Evolutionary conservation across 495 filamentous ascomycete genomes (phyloP).

Genomic region (Talaromyces proteolyticus): DNA sequence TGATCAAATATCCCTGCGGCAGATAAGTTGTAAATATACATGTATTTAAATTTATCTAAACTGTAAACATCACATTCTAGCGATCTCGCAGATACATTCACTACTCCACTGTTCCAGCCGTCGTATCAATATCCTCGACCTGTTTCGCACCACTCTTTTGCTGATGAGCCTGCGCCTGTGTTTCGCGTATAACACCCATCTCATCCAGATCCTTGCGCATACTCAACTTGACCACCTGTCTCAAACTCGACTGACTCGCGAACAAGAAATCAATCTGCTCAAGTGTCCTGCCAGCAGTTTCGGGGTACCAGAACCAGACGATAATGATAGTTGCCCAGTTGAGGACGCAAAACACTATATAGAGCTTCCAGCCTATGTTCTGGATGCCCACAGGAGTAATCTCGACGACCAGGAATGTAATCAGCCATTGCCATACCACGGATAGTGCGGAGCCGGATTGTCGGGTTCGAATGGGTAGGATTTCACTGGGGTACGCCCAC

Average conservation of each 20-base stretch:
- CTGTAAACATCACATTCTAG: too few species aligned
- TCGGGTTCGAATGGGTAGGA: constrained; percentile 60
- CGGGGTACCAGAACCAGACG: constrained; percentile 35
- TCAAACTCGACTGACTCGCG: constrained; percentile 6
- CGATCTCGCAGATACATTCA: too few species aligned
- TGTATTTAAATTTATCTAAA: too few species aligned
- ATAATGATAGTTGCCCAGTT: constrained; percentile 17
- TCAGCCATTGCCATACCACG: constrained; percentile 24
- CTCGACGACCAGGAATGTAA: constrained; percentile 25
- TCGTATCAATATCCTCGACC: not conserved
- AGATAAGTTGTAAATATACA: too few species aligned
- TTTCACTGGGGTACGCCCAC: constrained; percentile 65
- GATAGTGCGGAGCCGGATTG: constrained; percentile 45
- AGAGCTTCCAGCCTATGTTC: constrained; percentile 10
- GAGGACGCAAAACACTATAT: constrained; percentile 8
- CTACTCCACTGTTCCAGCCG: not conserved
- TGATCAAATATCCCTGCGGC: too few species aligned
- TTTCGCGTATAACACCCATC: constrained; percentile 4
- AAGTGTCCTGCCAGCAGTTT: constrained; percentile 33
- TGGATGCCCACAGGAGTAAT: constrained; percentile 21
- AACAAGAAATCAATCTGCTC: constrained; percentile 40
- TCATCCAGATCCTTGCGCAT: constrained; percentile 4
- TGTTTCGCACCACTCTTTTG: constrained; percentile 2
- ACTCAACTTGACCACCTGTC: constrained; percentile 5
- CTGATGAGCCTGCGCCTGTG: constrained; percentile 6